Conservation (phyloP, 2,329 filamentous ascomycete genomes). For the Cladosporium sphaerospermum region DNA sequence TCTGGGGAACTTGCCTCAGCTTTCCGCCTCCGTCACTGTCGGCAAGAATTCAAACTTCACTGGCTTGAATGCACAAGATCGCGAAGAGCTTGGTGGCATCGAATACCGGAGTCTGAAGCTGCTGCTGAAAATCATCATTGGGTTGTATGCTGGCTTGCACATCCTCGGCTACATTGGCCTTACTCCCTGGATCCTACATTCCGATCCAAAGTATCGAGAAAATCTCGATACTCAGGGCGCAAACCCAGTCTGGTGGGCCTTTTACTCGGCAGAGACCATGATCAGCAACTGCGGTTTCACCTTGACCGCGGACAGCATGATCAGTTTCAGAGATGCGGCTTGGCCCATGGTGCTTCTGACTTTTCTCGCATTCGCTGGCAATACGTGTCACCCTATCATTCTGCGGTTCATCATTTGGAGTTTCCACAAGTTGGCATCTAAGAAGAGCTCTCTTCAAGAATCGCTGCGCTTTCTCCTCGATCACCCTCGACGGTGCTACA, state of each 20-base stretch:
- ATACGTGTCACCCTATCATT: constrained; percentile 61
- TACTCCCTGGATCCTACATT: constrained; percentile 68
- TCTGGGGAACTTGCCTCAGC: not conserved
- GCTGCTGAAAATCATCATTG: constrained; percentile 65
- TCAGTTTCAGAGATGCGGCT: constrained; percentile 24
- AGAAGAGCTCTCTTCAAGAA: constrained; percentile 17
- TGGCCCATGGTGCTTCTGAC: constrained; percentile 9
- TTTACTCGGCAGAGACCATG: constrained; percentile 76
- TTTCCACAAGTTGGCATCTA: constrained; percentile 31
- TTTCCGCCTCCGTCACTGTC: not conserved
- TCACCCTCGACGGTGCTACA: constrained; percentile 51
- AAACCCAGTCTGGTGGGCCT: constrained; percentile 73
- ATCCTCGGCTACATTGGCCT: constrained; percentile 66
- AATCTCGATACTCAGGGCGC: constrained; percentile 27
- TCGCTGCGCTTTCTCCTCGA: constrained; percentile 33
- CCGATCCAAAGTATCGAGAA: constrained; percentile 54
- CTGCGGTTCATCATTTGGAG: constrained; percentile 55
- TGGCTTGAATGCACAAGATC: constrained; percentile 71
- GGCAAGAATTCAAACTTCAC: constrained; percentile 3
- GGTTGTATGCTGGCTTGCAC: constrained; percentile 77
- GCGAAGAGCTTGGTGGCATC: constrained; percentile 91
- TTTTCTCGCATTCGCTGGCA: constrained; percentile 47
- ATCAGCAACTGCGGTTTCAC: constrained; percentile 83
- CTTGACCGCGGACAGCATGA: constrained; percentile 69
- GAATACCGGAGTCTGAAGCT: constrained; percentile 89